These are phyloP conservation scores for Mycena crocata DNA, from an alignment of 768 basidiomycete species.

Conservation along the genomic window DNA sequence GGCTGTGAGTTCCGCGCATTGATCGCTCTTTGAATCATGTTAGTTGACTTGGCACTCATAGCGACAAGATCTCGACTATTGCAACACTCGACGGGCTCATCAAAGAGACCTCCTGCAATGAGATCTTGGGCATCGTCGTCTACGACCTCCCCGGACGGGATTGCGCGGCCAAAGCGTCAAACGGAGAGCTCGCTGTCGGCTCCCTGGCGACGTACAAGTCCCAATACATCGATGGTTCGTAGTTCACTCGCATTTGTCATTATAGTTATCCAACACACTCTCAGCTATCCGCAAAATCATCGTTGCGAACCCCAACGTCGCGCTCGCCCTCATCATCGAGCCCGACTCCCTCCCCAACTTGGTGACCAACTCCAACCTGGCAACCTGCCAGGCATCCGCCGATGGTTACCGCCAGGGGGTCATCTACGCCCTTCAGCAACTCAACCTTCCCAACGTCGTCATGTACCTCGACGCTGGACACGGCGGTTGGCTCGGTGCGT, in stretches of 20 bases:
- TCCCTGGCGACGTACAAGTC: constrained; percentile 49
- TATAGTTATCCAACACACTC: constrained; percentile 37
- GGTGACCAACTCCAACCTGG: constrained; percentile 58
- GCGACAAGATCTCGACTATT: constrained; percentile 16
- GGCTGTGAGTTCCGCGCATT: constrained; percentile 41
- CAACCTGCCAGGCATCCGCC: constrained; percentile 53
- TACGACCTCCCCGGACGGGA: constrained; percentile 59
- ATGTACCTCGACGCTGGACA: constrained; percentile 56
- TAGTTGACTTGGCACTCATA: too few species aligned
- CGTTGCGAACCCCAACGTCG: constrained; percentile 40
- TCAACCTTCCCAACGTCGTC: constrained; percentile 49
- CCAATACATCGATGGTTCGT: constrained; percentile 58
- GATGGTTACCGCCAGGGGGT: constrained; percentile 43
- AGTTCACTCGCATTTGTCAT: constrained; percentile 41
- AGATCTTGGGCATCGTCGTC: constrained; percentile 43
- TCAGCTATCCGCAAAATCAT: constrained; percentile 52
- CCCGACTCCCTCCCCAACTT: constrained; percentile 60
- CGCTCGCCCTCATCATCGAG: constrained; percentile 49
- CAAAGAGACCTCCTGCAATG: constrained; percentile 49
- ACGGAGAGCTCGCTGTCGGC: constrained; percentile 53
- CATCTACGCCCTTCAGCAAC: constrained; percentile 53
- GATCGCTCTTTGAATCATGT: too few species aligned
- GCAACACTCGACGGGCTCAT: constrained; percentile 44
- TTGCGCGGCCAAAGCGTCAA: constrained; percentile 56
- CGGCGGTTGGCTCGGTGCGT: constrained; percentile 58